Percentiles rank a stretch among this genome's conserved stretches.
phyloP scores from a whole-genome alignment of 352 stramenopile genomes.

The Globisporangium orthogonon region DNA sequence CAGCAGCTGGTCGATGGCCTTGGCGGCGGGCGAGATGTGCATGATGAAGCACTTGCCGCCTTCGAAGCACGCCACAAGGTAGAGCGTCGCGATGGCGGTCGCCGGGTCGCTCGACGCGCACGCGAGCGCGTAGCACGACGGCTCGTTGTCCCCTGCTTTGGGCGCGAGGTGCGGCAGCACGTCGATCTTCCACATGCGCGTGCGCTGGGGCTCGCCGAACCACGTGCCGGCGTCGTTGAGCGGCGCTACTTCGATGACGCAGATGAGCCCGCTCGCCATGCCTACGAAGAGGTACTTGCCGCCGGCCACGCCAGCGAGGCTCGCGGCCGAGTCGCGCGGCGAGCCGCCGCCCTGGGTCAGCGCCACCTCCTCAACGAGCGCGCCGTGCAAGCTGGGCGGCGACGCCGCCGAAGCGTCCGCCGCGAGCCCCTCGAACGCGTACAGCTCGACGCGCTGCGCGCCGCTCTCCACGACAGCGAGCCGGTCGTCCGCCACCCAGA shows the following conservation, averaged over 20 bases:
- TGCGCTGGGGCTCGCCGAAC: constrained; percentile 23
- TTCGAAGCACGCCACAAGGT: constrained; percentile 65
- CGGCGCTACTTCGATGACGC: constrained; percentile 44
- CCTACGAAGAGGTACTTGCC: constrained; percentile 64
- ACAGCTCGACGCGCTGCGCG: constrained; percentile 59
- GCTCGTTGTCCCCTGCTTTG: not conserved
- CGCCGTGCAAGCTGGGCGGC: constrained; percentile 2
- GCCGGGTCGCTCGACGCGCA: constrained; percentile 34
- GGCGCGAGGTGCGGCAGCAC: constrained; percentile 42
- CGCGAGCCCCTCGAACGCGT: constrained; percentile 49
- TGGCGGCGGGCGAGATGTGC: constrained; percentile 43
- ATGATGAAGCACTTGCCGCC: constrained; percentile 81
- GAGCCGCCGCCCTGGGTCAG: constrained; percentile 47
- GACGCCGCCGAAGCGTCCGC: not conserved
- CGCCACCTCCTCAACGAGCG: constrained; percentile 45
- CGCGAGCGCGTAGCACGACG: constrained; percentile 51
- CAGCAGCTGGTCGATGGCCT: constrained; percentile 64
- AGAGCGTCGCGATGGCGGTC: constrained; percentile 24
- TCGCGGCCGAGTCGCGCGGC: constrained; percentile 36
- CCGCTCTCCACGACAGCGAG: constrained; percentile 62
- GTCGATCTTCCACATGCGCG: constrained; percentile 77
- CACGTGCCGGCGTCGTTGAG: constrained; percentile 15
- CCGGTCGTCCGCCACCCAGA: constrained; percentile 46
- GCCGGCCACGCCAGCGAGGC: constrained; percentile 38
- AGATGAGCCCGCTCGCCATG: constrained; percentile 67